These are phyloP conservation scores for Gossypium arboreum DNA, from an alignment of 345 rosid genomes.

Conservation along the genomic window DNA sequence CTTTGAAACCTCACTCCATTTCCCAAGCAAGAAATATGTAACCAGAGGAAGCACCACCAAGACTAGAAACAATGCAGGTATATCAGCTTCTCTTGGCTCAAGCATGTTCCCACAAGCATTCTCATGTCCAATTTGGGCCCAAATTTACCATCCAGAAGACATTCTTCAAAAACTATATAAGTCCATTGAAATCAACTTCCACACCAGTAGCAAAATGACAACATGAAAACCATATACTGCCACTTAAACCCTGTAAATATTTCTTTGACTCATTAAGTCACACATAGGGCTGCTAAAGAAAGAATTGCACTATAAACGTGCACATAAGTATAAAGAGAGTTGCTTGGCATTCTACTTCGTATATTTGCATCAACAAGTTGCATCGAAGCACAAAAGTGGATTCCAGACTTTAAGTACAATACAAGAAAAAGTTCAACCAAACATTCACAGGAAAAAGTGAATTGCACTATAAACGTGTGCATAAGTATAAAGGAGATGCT, in stretches of 20 bases:
- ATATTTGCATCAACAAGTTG: neutral
- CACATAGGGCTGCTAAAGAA: neutral
- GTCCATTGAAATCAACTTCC: slow-evolving; percentile 22
- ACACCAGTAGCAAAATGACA: slow-evolving; percentile 11
- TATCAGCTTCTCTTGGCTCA: slow-evolving; percentile 86
- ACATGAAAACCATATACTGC: slow-evolving; percentile 16
- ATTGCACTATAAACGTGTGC: neutral
- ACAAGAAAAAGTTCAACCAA: neutral
- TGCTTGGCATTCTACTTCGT: neutral
- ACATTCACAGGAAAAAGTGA: neutral
- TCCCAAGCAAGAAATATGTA: slow-evolving; percentile 69
- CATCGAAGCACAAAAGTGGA: neutral
- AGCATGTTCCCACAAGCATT: slow-evolving; percentile 80
- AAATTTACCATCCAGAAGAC: slow-evolving; percentile 21
- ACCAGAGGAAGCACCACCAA: slow-evolving; percentile 83
- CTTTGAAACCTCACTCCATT: slow-evolving; percentile 73
- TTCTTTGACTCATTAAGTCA: slow-evolving; percentile 6
- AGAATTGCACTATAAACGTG: neutral
- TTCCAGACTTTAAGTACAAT: neutral
- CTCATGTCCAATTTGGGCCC: slow-evolving; percentile 59
- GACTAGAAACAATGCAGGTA: slow-evolving; percentile 69
- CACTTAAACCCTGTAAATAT: slow-evolving; percentile 14
- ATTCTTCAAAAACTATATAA: slow-evolving; percentile 31
- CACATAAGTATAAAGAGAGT: neutral
- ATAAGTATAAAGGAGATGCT: neutral